Evolutionary conservation across 2,329 filamentous ascomycete genomes (phyloP).

Genomic region (Claviceps digitariae): DNA sequence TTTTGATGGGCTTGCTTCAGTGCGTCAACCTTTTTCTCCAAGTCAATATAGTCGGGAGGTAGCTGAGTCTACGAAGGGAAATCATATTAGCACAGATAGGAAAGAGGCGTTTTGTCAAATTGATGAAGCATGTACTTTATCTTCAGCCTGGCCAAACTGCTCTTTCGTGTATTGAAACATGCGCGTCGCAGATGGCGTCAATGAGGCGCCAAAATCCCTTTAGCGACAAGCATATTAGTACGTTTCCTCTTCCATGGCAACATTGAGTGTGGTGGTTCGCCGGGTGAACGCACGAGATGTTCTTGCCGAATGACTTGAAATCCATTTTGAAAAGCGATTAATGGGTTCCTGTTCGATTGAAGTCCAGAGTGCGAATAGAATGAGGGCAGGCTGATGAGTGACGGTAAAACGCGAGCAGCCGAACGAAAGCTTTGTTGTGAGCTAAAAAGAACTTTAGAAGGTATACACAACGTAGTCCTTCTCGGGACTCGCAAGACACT

Average conservation of each 20-base stretch:
- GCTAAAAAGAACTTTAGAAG: neutral
- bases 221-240: slow-evolving; percentile 11
- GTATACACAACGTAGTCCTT: neutral
- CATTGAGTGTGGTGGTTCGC: neutral
- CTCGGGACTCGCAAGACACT: neutral
- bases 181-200: slow-evolving; percentile 85
- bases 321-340: slow-evolving; percentile 29
- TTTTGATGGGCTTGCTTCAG: slow-evolving; percentile 95
- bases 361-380: neutral
- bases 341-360: neutral
- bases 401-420: neutral
- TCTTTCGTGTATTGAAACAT: slow-evolving; percentile 98
- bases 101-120: neutral
- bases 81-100: slow-evolving; percentile 6
- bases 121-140: slow-evolving; percentile 49
- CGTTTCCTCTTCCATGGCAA: neutral
- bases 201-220: slow-evolving; percentile 57
- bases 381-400: neutral
- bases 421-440: neutral
- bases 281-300: slow-evolving; percentile 32
- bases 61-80: slow-evolving; percentile 62
- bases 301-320: slow-evolving; percentile 45
- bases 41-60: slow-evolving; percentile 91
- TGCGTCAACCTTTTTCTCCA: slow-evolving; percentile 97
- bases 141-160: slow-evolving; percentile 85